Evolutionary conservation across 164 flowering plant genomes (phyloP).

Genomic region (Nelumbo lutea): DNA sequence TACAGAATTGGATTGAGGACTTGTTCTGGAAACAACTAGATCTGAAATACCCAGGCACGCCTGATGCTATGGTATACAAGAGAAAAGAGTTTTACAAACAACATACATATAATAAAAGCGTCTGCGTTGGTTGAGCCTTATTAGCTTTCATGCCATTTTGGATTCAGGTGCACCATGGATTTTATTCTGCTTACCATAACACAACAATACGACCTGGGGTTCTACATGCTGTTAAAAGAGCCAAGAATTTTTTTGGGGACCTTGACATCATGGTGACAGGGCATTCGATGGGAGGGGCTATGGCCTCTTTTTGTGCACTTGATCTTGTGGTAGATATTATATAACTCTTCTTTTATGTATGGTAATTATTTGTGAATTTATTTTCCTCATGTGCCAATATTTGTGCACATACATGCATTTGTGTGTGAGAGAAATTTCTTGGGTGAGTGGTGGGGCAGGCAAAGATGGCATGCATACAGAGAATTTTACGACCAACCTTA

Average conservation of each 20-base stretch:
- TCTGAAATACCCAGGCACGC: conserved; percentile 79
- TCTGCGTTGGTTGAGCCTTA: background rate
- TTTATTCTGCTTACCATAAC: conserved; percentile 88
- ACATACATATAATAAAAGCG: background rate
- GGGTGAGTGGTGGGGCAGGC: too few species aligned
- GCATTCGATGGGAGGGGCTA: conserved; percentile 99
- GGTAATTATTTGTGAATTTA: background rate
- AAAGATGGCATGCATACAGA: too few species aligned
- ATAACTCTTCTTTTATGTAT: background rate
- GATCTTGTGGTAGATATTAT: conserved; percentile 57
- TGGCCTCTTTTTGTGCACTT: conserved; percentile 92
- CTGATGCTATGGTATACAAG: conserved; percentile 75
- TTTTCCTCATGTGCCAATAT: background rate
- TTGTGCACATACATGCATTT: too few species aligned
- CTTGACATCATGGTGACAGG: conserved; percentile 77
- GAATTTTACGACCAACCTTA: too few species aligned
- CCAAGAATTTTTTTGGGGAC: conserved; percentile 62
- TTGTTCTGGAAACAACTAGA: conserved; percentile 94
- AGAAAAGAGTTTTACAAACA: background rate
- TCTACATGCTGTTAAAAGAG: conserved; percentile 57
- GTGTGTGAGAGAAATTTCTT: too few species aligned
- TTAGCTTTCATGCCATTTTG: conserved; percentile 1
- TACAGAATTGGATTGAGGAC: conserved; percentile 94
- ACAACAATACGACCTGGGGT: conserved; percentile 75
- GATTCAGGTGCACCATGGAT: conserved; percentile 93